phyloP scores from a whole-genome alignment of 1,284 basidiomycete species.

The Blastosporella zonata region DNA sequence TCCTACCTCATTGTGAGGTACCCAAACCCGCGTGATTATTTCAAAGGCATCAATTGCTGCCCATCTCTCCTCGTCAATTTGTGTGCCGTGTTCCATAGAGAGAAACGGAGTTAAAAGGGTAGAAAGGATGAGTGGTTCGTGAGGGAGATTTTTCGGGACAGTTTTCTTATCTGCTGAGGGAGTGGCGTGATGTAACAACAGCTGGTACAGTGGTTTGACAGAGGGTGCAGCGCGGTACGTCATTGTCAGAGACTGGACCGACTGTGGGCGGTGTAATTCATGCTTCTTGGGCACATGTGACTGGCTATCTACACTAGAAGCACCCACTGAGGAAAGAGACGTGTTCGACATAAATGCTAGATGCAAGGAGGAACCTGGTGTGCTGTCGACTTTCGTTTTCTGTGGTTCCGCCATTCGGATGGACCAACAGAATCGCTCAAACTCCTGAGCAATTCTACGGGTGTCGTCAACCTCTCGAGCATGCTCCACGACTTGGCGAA shows the following conservation, averaged over 20 bases:
- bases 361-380: constrained; percentile 38
- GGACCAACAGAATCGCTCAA: constrained; percentile 49
- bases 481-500: constrained; percentile 60
- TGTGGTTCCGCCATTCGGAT: constrained; percentile 36
- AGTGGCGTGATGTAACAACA: constrained; percentile 42
- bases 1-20: constrained; percentile 46
- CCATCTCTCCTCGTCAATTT: constrained; percentile 48
- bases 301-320: constrained; percentile 21
- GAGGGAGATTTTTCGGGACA: constrained; percentile 39
- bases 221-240: constrained; percentile 28
- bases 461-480: constrained; percentile 47
- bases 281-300: constrained; percentile 26
- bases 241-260: constrained; percentile 32
- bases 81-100: constrained; percentile 29
- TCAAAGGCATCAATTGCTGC: constrained; percentile 63
- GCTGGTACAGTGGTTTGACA: constrained; percentile 38
- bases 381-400: constrained; percentile 26
- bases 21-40: constrained; percentile 53
- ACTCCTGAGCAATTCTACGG: constrained; percentile 46
- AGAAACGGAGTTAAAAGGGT: constrained; percentile 57
- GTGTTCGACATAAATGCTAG: constrained; percentile 49
- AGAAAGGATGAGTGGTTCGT: constrained; percentile 56
- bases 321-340: constrained; percentile 30
- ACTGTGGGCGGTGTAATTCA: constrained; percentile 37
- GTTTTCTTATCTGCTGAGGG: constrained; percentile 28